phyloP scores from a whole-genome alignment of 2,329 filamentous ascomycete species.

The Aureobasidium sp. region DNA sequence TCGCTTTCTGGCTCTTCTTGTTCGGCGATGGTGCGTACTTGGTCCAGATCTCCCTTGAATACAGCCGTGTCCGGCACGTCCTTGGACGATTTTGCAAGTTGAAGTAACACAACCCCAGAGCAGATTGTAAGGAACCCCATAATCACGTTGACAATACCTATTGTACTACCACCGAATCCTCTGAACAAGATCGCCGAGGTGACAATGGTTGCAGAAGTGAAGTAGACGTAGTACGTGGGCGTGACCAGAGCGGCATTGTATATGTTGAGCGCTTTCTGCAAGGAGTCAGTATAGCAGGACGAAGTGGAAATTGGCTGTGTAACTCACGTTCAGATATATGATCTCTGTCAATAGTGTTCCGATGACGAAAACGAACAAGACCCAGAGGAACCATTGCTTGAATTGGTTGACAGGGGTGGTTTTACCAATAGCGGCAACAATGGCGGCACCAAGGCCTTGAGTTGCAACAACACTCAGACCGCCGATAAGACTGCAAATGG shows the following conservation, averaged over 20 bases:
- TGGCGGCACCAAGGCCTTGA: constrained; percentile 84
- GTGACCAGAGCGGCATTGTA: constrained; percentile 97
- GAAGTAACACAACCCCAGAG: constrained; percentile 80
- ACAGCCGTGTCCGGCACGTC: constrained; percentile 91
- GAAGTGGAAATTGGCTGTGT: not conserved
- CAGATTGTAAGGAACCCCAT: constrained; percentile 94
- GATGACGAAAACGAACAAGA: constrained; percentile 84
- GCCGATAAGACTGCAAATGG: constrained; percentile 90
- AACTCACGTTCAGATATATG: constrained; percentile 84
- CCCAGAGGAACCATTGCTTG: constrained; percentile 95
- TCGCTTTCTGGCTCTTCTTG: constrained; percentile 95
- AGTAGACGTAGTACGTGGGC: constrained; percentile 97
- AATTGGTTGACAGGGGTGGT: constrained; percentile 57
- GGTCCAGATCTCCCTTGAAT: constrained; percentile 86
- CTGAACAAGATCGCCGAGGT: constrained; percentile 88
- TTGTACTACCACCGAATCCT: constrained; percentile 81
- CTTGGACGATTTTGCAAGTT: constrained; percentile 97
- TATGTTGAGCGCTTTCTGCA: constrained; percentile 92
- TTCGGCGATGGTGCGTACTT: constrained; percentile 90
- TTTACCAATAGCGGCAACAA: constrained; percentile 78
- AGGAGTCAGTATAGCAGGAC: constrained; percentile 27
- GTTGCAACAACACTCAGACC: constrained; percentile 92
- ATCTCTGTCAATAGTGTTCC: constrained; percentile 88
- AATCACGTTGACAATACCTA: constrained; percentile 79
- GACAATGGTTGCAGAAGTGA: constrained; percentile 91